Evolutionary conservation across 2,329 filamentous ascomycete species (phyloP).

Genomic region (Epichloe amarillans): DNA sequence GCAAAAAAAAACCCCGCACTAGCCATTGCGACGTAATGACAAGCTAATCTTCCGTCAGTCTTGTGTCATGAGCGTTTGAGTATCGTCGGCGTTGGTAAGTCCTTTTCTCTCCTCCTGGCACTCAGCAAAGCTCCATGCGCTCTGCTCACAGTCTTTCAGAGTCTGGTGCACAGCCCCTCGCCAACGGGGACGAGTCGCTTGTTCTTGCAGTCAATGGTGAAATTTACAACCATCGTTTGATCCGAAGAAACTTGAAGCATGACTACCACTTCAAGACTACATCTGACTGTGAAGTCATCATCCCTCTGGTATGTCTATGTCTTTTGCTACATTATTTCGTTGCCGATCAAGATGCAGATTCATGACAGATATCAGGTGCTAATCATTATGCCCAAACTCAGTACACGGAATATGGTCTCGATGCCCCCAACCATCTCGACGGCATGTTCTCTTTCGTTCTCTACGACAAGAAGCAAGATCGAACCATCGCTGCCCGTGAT

Average conservation of each 20-base stretch:
- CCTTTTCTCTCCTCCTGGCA: neutral
- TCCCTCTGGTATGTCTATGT: conserved; percentile 61
- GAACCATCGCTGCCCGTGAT: conserved; percentile 85
- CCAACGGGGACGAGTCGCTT: conserved; percentile 79
- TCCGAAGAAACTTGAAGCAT: conserved; percentile 74
- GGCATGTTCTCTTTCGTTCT: conserved; percentile 99
- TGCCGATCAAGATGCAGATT: neutral
- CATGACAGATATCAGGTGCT: neutral
- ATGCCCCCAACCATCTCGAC: conserved; percentile 86
- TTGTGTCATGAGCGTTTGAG: conserved; percentile 94
- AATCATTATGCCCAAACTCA: conserved; percentile 20
- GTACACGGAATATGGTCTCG: conserved; percentile 86
- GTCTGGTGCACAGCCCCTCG: conserved; percentile 86
- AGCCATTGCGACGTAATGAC: too few species aligned
- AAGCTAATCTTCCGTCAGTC: conserved; percentile 37
- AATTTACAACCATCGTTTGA: conserved; percentile 97
- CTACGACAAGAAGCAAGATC: conserved; percentile 89
- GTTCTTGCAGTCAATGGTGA: conserved; percentile 96
- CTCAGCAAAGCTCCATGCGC: conserved; percentile 4
- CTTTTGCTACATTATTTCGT: neutral
- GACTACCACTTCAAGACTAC: conserved; percentile 96
- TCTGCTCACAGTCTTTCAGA: conserved; percentile 38
- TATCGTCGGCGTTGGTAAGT: conserved; percentile 89
- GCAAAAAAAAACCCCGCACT: too few species aligned
- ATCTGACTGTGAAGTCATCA: conserved; percentile 97